Evolutionary conservation across 2,329 filamentous ascomycete genomes (phyloP).

Genomic region (Hymenoscyphus repandus): DNA sequence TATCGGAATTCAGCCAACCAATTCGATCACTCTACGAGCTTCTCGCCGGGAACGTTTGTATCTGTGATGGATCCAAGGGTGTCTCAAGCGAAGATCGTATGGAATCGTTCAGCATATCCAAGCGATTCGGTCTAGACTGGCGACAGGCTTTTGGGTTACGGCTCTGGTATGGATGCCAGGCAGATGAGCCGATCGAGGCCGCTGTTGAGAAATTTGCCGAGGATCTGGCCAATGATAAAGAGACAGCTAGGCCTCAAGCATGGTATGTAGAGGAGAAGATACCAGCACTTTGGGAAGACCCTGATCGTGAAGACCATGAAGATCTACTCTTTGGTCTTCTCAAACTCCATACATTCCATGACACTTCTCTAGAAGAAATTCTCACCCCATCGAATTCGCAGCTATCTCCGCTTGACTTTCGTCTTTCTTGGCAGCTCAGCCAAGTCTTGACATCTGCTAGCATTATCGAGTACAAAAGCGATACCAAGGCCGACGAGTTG

Average conservation of each 20-base stretch:
- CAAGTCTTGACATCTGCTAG: constrained; percentile 53
- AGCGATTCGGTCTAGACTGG: constrained; percentile 85
- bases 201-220: constrained; percentile 70
- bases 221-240: constrained; percentile 66
- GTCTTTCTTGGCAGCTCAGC: constrained; percentile 81
- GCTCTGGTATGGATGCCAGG: constrained; percentile 77
- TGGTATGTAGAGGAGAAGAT: constrained; percentile 61
- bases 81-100: constrained; percentile 74
- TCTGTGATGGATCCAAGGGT: constrained; percentile 70
- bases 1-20: constrained; percentile 81
- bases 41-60: constrained; percentile 79
- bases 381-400: constrained; percentile 73
- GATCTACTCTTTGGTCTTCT: constrained; percentile 85
- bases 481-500: constrained; percentile 57
- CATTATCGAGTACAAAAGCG: constrained; percentile 45
- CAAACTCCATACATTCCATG: constrained; percentile 68
- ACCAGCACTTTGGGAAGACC: constrained; percentile 55
- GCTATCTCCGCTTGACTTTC: constrained; percentile 66
- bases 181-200: constrained; percentile 61
- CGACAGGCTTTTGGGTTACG: constrained; percentile 87
- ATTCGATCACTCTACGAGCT: constrained; percentile 87
- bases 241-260: constrained; percentile 64
- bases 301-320: constrained; percentile 53
- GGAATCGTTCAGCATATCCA: constrained; percentile 74
- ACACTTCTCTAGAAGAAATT: constrained; percentile 59